Conservation (phyloP, 192 early-diverging fungal genomes). For the Backusella morwellensis region DNA sequence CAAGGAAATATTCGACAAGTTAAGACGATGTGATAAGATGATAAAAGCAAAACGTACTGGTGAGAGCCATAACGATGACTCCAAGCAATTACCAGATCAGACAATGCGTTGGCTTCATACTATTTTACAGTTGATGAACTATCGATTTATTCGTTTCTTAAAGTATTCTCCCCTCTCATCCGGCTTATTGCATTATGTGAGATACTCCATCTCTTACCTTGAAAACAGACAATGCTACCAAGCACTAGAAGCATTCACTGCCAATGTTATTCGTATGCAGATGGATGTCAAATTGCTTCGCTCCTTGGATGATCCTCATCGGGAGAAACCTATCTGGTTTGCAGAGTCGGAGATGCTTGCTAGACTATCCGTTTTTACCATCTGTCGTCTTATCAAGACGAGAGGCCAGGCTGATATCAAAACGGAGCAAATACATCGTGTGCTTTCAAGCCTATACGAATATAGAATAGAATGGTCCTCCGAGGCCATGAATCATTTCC, state of each 20-base stretch:
- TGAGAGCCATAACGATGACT: conserved; percentile 16
- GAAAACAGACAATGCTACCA: conserved; percentile 67
- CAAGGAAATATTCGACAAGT: conserved; percentile 70
- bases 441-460: conserved; percentile 48
- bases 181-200: conserved; percentile 65
- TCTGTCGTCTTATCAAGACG: conserved; percentile 53
- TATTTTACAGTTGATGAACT: conserved; percentile 70
- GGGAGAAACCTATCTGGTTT: conserved; percentile 59
- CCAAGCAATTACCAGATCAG: conserved; percentile 35
- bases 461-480: conserved; percentile 53
- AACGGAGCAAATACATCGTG: conserved; percentile 42
- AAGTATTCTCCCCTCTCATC: conserved; percentile 66
- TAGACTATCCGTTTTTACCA: conserved; percentile 47
- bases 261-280: conserved; percentile 49
- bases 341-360: conserved; percentile 61
- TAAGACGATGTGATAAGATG: conserved; percentile 64
- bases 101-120: conserved; percentile 70
- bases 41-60: conserved; percentile 43
- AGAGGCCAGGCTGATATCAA: conserved; percentile 53
- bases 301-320: conserved; percentile 50
- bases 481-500: conserved; percentile 52
- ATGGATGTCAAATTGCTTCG: conserved; percentile 49
- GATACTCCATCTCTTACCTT: conserved; percentile 62
- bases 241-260: conserved; percentile 64
- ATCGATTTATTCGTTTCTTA: conserved; percentile 68